phyloP scores from a whole-genome alignment of 805 yeast species.

The Cyberlindnera samutprakarnensis region DNA sequence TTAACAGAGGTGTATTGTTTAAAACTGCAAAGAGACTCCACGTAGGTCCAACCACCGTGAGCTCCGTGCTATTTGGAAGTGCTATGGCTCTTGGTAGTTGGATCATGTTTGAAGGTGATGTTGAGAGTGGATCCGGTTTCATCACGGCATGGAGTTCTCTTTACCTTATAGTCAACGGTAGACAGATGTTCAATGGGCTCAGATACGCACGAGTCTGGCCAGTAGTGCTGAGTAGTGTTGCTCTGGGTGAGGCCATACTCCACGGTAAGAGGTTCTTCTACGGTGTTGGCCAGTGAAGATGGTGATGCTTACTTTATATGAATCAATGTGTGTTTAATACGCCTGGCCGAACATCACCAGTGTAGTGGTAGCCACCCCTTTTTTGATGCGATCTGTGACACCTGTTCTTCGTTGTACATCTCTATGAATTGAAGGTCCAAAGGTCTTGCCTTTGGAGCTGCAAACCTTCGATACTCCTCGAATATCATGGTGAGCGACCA shows the following conservation, averaged over 20 bases:
- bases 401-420: conserved; percentile 63
- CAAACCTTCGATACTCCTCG: conserved; percentile 91
- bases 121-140: conserved; percentile 75
- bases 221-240: conserved; percentile 46
- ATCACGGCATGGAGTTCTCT: conserved; percentile 73
- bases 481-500: conserved; percentile 94
- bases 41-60: conserved; percentile 27
- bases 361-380: conserved; percentile 57
- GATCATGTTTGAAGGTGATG: conserved; percentile 71
- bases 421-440: conserved; percentile 95
- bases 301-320: too few relatives aligned
- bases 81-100: conserved; percentile 62
- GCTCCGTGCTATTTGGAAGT: conserved; percentile 49
- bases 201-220: conserved; percentile 59
- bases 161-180: conserved; percentile 66
- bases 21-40: conserved; percentile 5
- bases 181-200: conserved; percentile 42
- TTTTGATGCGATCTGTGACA: conserved; percentile 44
- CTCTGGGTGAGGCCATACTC: conserved; percentile 51
- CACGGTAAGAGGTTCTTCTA: conserved; percentile 67
- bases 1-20: conserved; percentile 1
- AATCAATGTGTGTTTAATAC: too few relatives aligned
- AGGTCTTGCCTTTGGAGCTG: conserved; percentile 92
- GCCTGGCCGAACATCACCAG: conserved; percentile 37
- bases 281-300: background rate